Conservation (phyloP, 495 filamentous ascomycete species). For the Podospora conica region DNA sequence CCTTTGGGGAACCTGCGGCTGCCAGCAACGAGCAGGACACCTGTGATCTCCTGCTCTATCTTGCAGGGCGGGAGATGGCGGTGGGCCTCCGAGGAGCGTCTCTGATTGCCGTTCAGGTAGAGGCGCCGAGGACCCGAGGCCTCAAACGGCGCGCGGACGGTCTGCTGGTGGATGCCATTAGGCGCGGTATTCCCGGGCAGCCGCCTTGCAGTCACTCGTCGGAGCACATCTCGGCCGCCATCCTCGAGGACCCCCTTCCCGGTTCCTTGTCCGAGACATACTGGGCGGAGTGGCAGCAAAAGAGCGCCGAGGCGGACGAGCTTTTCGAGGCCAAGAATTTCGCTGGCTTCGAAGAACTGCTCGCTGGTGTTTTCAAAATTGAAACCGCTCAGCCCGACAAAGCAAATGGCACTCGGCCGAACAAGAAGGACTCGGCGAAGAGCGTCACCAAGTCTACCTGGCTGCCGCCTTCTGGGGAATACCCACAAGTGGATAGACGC, state of each 20-base stretch:
- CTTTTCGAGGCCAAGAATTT: slow-evolving; percentile 40
- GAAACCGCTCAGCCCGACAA: slow-evolving; percentile 20
- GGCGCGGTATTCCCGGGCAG: slow-evolving; percentile 42
- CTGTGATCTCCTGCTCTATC: slow-evolving; percentile 52
- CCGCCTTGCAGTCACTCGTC: slow-evolving; percentile 6
- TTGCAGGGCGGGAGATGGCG: slow-evolving; percentile 56
- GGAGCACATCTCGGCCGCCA: slow-evolving; percentile 17
- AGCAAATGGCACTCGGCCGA: slow-evolving; percentile 12
- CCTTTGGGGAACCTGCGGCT: slow-evolving; percentile 8
- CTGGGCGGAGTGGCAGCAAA: slow-evolving; percentile 28
- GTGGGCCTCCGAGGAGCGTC: slow-evolving; percentile 52
- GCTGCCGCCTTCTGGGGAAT: slow-evolving; percentile 34
- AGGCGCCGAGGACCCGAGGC: slow-evolving; percentile 50
- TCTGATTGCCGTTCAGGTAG: slow-evolving; percentile 58
- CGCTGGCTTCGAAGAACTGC: slow-evolving; percentile 46
- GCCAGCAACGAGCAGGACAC: slow-evolving; percentile 14
- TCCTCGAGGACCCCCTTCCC: slow-evolving; percentile 35
- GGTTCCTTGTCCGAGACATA: slow-evolving; percentile 34
- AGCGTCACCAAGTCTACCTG: slow-evolving; percentile 31
- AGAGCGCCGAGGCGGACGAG: slow-evolving; percentile 40
- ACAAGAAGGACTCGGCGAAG: neutral
- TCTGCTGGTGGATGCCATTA: slow-evolving; percentile 64
- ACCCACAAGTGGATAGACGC: slow-evolving; percentile 43
- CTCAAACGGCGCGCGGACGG: slow-evolving; percentile 60
- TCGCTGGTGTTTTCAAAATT: slow-evolving; percentile 42